Evolutionary conservation across 2,329 filamentous ascomycete species (phyloP).

Genomic region (Beauveria australis): DNA sequence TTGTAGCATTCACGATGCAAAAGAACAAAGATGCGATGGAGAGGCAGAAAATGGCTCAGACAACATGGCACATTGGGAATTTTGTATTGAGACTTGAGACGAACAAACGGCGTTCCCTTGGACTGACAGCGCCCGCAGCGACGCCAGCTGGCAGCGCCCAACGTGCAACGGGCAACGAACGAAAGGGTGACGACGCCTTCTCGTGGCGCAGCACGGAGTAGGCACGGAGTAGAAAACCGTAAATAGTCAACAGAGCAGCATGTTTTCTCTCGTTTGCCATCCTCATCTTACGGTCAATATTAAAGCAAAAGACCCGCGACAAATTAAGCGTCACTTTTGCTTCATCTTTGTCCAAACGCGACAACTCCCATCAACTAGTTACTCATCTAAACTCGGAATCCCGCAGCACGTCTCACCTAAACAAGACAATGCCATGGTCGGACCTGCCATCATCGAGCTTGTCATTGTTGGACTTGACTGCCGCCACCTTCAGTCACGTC

Average conservation of each 20-base stretch:
- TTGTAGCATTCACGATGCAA: background rate
- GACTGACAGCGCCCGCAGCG: too few relatives aligned
- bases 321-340: background rate
- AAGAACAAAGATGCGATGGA: background rate
- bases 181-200: background rate
- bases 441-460: too few relatives aligned
- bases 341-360: background rate
- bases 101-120: background rate
- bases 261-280: background rate
- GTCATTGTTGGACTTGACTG: background rate
- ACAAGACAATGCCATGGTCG: too few relatives aligned
- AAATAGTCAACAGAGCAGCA: too few relatives aligned
- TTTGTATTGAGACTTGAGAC: background rate
- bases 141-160: too few relatives aligned
- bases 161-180: too few relatives aligned
- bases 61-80: background rate
- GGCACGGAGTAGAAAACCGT: too few relatives aligned
- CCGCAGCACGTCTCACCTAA: too few relatives aligned
- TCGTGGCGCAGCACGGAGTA: background rate
- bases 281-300: background rate
- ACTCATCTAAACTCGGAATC: too few relatives aligned
- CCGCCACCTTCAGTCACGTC: background rate
- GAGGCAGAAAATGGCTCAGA: background rate
- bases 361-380: background rate
- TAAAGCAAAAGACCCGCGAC: background rate